A percentile compares a stretch with the other conserved stretches of the same genome.
These are phyloP conservation scores for Pyrenochaeta sp. DNA, from an alignment of 2,329 filamentous ascomycete species.

Conservation along the genomic window DNA sequence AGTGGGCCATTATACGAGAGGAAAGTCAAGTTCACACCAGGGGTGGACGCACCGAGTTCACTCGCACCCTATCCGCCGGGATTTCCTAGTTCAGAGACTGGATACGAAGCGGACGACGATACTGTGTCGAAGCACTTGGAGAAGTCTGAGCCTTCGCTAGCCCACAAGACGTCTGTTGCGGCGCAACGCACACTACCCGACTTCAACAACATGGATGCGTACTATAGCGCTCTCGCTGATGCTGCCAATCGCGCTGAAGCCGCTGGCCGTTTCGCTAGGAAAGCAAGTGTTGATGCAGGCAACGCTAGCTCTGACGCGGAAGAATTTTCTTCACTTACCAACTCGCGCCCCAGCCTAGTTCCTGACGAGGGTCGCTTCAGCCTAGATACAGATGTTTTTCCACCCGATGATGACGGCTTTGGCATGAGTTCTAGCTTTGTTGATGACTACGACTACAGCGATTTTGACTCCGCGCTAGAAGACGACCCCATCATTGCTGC, in stretches of 20 bases:
- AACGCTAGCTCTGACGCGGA: slow-evolving; percentile 42
- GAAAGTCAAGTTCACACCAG: slow-evolving; percentile 43
- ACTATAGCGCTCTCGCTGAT: slow-evolving; percentile 84
- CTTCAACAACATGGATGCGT: slow-evolving; percentile 68
- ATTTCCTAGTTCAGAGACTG: slow-evolving; percentile 29
- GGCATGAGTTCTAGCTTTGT: slow-evolving; percentile 49
- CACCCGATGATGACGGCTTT: slow-evolving; percentile 45
- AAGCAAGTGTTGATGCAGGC: slow-evolving; percentile 56
- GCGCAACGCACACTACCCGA: slow-evolving; percentile 43
- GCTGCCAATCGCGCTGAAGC: slow-evolving; percentile 80
- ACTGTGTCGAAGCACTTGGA: slow-evolving; percentile 34
- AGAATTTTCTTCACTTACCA: slow-evolving; percentile 41
- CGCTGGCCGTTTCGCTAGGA: slow-evolving; percentile 76
- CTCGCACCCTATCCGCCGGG: slow-evolving; percentile 28
- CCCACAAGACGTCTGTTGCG: slow-evolving; percentile 57
- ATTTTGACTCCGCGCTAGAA: slow-evolving; percentile 53
- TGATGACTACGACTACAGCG: slow-evolving; percentile 66
- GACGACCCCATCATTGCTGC: slow-evolving; percentile 94
- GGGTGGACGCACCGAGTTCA: slow-evolving; percentile 21
- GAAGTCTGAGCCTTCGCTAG: slow-evolving; percentile 57
- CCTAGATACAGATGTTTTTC: slow-evolving; percentile 52
- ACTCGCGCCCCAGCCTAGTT: slow-evolving; percentile 55
- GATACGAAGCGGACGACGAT: slow-evolving; percentile 47
- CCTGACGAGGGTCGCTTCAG: slow-evolving; percentile 61
- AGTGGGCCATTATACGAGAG: slow-evolving; percentile 59